Conservation (phyloP, 2,329 filamentous ascomycete genomes). For the Alternaria triticina region DNA sequence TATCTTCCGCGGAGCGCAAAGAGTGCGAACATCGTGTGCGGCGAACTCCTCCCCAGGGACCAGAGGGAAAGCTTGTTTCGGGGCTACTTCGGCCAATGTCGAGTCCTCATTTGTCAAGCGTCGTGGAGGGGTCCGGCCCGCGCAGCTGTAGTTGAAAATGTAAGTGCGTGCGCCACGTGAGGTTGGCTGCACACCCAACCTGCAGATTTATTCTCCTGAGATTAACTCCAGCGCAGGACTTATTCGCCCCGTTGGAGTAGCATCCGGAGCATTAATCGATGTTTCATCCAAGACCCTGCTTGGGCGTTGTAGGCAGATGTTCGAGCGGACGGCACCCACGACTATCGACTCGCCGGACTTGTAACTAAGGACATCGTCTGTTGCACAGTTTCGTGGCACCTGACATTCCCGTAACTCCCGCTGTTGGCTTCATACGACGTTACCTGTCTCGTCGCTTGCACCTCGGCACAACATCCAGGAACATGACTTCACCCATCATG, state of each 20-base stretch:
- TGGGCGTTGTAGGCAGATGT: not conserved
- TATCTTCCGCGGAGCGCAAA: conserved; percentile 6
- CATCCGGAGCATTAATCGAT: not conserved
- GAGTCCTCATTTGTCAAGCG: conserved; percentile 9
- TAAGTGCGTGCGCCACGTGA: conserved; percentile 15
- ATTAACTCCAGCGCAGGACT: not conserved
- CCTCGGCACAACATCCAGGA: not conserved
- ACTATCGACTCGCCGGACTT: not conserved
- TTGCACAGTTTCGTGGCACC: not conserved
- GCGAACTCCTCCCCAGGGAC: conserved; percentile 7
- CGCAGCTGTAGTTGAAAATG: conserved; percentile 22
- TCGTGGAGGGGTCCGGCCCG: conserved; percentile 23
- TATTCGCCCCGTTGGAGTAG: not conserved
- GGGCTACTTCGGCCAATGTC: conserved; percentile 6
- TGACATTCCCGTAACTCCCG: conserved; percentile 7
- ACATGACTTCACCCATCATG: not conserved
- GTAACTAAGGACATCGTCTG: not conserved
- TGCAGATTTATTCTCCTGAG: conserved; percentile 11
- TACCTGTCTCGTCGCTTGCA: conserved; percentile 1
- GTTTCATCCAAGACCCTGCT: not conserved
- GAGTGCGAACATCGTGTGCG: conserved; percentile 2
- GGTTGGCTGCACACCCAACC: not conserved
- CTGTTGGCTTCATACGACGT: conserved; percentile 2
- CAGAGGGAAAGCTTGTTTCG: conserved; percentile 1
- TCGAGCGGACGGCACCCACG: not conserved